A percentile compares a stretch with the other conserved stretches of the same genome.
These are phyloP conservation scores for Papiliotrema fonsecae DNA, from an alignment of 1,284 basidiomycete genomes.

Conservation along the genomic window DNA sequence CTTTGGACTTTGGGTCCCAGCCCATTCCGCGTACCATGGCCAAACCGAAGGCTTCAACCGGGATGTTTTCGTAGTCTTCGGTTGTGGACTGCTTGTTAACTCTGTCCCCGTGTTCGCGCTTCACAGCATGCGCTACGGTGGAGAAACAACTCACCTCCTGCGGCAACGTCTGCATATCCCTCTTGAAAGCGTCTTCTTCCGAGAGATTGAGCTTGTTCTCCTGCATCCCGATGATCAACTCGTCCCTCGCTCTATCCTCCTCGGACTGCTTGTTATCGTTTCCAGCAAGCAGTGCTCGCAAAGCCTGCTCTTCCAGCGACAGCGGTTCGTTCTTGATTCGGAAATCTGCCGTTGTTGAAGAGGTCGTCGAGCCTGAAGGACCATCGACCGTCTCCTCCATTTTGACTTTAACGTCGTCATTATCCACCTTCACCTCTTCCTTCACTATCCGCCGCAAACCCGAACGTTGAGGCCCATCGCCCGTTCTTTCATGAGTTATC, in stretches of 20 bases:
- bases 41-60: conserved; percentile 87
- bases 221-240: conserved; percentile 55
- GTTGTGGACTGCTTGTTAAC: conserved; percentile 55
- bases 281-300: conserved; percentile 38
- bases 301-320: conserved; percentile 39
- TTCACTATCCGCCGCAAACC: conserved; percentile 55
- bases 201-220: conserved; percentile 41
- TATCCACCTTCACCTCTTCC: conserved; percentile 16
- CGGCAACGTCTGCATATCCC: conserved; percentile 73
- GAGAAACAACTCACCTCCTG: conserved; percentile 49
- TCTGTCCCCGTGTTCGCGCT: too few relatives aligned
- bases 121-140: neutral
- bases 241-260: conserved; percentile 46
- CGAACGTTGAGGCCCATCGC: conserved; percentile 69
- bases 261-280: conserved; percentile 39
- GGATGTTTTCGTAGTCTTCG: conserved; percentile 84
- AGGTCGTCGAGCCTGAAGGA: too few relatives aligned
- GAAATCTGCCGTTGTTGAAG: neutral
- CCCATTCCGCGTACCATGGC: conserved; percentile 96
- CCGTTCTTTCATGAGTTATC: conserved; percentile 52
- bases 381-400: neutral
- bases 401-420: neutral
- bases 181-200: conserved; percentile 72
- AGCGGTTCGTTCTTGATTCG: conserved; percentile 24
- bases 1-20: conserved; percentile 60